Percentiles rank a stretch among this genome's conserved stretches.
Conservation (phyloP, 2,329 filamentous ascomycete species). For the Dothideomycetes sp. region DNA sequence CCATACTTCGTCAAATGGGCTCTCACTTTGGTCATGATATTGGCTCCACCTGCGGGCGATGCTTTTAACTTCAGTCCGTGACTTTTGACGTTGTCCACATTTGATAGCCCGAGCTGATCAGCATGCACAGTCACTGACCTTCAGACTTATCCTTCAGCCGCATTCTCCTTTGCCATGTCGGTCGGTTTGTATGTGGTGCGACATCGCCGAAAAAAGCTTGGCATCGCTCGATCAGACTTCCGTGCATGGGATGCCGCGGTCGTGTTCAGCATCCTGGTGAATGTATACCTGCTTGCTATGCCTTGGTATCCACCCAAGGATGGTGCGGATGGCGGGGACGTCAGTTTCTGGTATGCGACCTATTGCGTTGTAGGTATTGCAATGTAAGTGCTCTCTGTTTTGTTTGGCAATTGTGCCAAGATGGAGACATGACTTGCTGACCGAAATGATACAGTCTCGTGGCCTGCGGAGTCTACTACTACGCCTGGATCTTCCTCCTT, state of each 20-base stretch:
- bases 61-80: conserved; percentile 53
- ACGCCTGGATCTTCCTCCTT: conserved; percentile 45
- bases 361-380: conserved; percentile 55
- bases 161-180: conserved; percentile 48
- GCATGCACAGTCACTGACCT: conserved; percentile 31
- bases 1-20: conserved; percentile 54
- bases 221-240: conserved; percentile 41
- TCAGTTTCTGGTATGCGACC: conserved; percentile 65
- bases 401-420: neutral
- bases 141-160: conserved; percentile 44
- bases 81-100: no score
- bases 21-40: conserved; percentile 53
- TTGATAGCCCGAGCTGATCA: no score
- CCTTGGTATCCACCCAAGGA: conserved; percentile 59
- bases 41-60: conserved; percentile 56
- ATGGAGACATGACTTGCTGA: neutral
- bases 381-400: conserved; percentile 43
- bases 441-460: conserved; percentile 29
- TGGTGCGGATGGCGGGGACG: conserved; percentile 50
- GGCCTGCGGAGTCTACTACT: conserved; percentile 47
- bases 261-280: conserved; percentile 47
- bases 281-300: conserved; percentile 54
- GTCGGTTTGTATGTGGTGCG: conserved; percentile 50
- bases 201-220: conserved; percentile 39
- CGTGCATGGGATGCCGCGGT: conserved; percentile 48